Conservation (phyloP, 495 filamentous ascomycete species). For the Xylaria scruposa region DNA sequence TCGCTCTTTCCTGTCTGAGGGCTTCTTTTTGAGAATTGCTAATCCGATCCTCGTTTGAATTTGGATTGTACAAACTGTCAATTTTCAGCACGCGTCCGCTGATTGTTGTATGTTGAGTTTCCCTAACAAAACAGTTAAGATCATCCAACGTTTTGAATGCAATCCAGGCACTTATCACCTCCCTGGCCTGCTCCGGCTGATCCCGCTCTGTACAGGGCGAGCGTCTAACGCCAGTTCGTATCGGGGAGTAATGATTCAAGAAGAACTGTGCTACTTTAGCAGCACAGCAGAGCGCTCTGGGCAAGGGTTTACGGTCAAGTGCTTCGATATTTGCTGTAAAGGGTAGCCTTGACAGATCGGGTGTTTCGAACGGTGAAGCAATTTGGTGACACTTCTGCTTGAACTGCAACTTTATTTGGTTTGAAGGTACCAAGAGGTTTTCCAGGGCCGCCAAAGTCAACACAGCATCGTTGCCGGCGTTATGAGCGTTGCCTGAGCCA, state of each 20-base stretch:
- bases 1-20: neutral
- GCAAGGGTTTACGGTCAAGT: neutral
- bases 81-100: neutral
- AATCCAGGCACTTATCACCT: neutral
- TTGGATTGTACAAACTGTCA: neutral
- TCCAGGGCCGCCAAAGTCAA: neutral
- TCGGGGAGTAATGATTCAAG: neutral
- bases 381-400: neutral
- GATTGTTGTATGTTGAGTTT: neutral
- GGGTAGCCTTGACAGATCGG: neutral
- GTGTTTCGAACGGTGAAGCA: neutral
- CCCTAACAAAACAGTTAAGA: neutral
- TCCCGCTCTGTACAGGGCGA: neutral
- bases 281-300: neutral
- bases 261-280: neutral
- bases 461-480: neutral
- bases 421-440: neutral
- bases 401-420: neutral
- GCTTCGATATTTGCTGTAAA: neutral
- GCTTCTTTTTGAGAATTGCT: neutral
- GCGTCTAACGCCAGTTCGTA: neutral
- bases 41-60: neutral
- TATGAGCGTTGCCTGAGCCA: neutral
- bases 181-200: neutral
- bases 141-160: neutral